phyloP scores from a whole-genome alignment of 2,329 filamentous ascomycete genomes.

The Nemania bipapillata region DNA sequence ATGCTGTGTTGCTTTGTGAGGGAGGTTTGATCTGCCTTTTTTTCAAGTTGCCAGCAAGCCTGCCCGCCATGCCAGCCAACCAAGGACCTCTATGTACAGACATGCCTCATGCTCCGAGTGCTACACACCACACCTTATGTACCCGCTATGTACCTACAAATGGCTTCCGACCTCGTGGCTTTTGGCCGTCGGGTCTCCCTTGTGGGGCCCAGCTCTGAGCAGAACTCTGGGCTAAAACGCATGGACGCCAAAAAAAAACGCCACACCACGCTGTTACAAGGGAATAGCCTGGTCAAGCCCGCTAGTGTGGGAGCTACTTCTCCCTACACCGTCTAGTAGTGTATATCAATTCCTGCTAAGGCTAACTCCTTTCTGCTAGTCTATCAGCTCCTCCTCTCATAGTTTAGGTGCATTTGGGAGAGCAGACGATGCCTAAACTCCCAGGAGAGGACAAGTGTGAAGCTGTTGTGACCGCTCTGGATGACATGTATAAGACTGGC shows the following conservation, averaged over 20 bases:
- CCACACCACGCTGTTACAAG: constrained; percentile 27
- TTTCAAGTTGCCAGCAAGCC: constrained; percentile 10
- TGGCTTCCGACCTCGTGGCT: constrained; percentile 12
- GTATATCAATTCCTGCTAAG: constrained; percentile 2
- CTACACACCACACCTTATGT: neutral
- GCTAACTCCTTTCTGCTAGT: constrained; percentile 8
- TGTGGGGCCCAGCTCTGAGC: neutral
- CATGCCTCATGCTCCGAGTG: neutral
- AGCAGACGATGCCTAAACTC: constrained; percentile 11
- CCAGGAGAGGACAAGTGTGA: constrained; percentile 26
- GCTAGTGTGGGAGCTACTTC: constrained; percentile 1
- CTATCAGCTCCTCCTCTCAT: constrained; percentile 3
- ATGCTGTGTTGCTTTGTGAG: constrained; percentile 8
- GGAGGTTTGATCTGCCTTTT: constrained; percentile 25
- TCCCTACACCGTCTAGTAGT: constrained; percentile 9
- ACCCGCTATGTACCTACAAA: neutral
- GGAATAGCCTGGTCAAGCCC: constrained; percentile 10
- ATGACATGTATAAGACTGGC: constrained; percentile 31
- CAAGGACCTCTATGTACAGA: neutral
- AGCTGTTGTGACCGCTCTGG: constrained; percentile 27
- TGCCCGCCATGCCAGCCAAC: constrained; percentile 1
- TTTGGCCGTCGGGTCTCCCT: constrained; percentile 2
- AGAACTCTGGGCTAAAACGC: neutral
- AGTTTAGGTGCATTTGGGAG: neutral
- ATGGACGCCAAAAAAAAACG: constrained; percentile 21